Conservation (phyloP, 768 basidiomycete genomes). For the Calocera cornea region DNA sequence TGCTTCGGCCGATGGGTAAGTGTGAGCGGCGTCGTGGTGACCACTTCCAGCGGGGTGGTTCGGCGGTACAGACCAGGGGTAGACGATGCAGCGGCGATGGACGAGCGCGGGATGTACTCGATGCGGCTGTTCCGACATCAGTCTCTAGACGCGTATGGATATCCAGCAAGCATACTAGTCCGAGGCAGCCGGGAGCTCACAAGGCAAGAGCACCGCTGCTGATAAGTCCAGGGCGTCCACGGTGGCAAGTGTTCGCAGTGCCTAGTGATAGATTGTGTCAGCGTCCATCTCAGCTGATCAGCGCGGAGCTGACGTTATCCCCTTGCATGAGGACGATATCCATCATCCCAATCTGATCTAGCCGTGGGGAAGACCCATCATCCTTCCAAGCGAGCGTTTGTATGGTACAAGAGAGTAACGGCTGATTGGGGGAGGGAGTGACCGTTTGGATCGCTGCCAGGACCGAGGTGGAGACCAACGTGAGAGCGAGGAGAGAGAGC, state of each 20-base stretch:
- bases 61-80: neutral
- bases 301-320: neutral
- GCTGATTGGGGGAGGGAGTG: neutral
- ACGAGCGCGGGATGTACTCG: neutral
- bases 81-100: neutral
- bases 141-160: neutral
- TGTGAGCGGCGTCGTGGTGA: neutral
- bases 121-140: neutral
- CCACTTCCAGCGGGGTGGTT: neutral
- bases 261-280: neutral
- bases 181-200: neutral
- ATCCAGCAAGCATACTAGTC: neutral
- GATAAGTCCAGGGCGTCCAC: neutral
- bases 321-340: neutral
- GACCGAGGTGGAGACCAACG: neutral
- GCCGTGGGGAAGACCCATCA: neutral
- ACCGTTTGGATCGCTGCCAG: neutral
- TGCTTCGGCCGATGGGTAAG: neutral
- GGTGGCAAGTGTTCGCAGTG: neutral
- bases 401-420: neutral
- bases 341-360: neutral
- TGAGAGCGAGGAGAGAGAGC: neutral
- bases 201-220: neutral
- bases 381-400: neutral
- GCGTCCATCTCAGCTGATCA: neutral